A percentile compares a stretch with the other conserved stretches of the same genome.
Conservation (phyloP, 257 asterid species). For the Striga asiatica region DNA sequence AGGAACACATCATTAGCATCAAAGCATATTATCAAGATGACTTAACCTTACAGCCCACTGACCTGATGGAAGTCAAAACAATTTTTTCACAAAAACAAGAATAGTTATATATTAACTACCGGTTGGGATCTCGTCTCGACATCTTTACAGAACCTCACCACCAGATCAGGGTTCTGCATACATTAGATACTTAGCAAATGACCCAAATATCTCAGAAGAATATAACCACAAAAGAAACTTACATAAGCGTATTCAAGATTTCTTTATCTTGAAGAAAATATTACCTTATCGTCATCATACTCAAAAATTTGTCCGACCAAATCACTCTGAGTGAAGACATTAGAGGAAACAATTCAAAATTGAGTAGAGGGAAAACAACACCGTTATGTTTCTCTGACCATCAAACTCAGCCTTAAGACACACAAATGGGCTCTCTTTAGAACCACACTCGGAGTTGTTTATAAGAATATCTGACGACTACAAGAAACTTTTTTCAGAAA, state of each 20-base stretch:
- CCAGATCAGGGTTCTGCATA: conserved; percentile 68
- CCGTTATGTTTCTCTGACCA: too few relatives aligned
- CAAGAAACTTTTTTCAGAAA: not conserved
- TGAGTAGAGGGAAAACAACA: not conserved
- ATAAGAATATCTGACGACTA: not conserved
- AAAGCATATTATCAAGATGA: conserved; percentile 6
- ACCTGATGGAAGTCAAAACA: not conserved
- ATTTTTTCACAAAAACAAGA: conserved; percentile 7
- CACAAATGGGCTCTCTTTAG: too few relatives aligned
- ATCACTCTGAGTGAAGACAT: conserved; percentile 43
- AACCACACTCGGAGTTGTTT: not conserved
- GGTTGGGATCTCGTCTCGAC: conserved; percentile 66
- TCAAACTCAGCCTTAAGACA: too few relatives aligned
- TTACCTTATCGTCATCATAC: conserved; percentile 77
- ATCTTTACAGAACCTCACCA: conserved; percentile 82
- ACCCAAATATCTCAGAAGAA: conserved; percentile 2
- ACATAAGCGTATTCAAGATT: not conserved
- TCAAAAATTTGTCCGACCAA: conserved; percentile 67
- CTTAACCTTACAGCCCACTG: not conserved
- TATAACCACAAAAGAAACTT: not conserved
- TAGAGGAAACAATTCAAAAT: conserved; percentile 30
- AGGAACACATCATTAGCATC: conserved; percentile 15
- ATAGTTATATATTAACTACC: conserved; percentile 29
- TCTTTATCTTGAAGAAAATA: conserved; percentile 4
- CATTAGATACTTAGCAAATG: conserved; percentile 5